Percentiles rank a stretch among this genome's conserved stretches.
These are phyloP conservation scores for Puccinia novopanici DNA, from an alignment of 1,284 basidiomycete species.

Conservation along the genomic window DNA sequence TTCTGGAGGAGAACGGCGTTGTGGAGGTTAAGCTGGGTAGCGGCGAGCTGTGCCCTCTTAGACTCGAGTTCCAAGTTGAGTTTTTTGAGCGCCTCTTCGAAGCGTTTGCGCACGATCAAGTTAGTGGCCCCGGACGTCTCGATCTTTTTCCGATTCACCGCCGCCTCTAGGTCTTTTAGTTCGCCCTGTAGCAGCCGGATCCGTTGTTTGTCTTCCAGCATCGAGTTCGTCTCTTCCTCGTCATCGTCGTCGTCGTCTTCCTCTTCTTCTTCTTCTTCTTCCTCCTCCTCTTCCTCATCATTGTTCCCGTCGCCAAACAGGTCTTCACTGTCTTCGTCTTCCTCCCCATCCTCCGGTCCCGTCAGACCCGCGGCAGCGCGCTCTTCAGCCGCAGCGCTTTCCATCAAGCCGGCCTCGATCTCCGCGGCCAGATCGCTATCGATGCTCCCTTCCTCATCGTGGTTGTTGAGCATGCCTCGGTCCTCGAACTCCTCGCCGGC, in stretches of 20 bases:
- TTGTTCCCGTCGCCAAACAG: conserved; percentile 55
- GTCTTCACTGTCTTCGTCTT: conserved; percentile 55
- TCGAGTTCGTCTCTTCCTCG: conserved; percentile 40
- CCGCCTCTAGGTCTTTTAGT: conserved; percentile 82
- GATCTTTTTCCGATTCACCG: conserved; percentile 78
- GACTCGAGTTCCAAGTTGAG: conserved; percentile 35
- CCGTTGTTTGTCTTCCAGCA: conserved; percentile 41
- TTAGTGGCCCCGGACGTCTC: conserved; percentile 86
- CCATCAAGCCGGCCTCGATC: conserved; percentile 55
- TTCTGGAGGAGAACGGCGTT: conserved; percentile 19
- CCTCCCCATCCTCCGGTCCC: conserved; percentile 53
- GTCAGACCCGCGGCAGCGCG: conserved; percentile 49
- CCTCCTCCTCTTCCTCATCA: conserved; percentile 6
- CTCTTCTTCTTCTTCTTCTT: conserved; percentile 55
- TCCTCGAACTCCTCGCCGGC: conserved; percentile 51
- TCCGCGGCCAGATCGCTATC: conserved; percentile 57
- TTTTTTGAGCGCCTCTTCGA: conserved; percentile 48
- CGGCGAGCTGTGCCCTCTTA: conserved; percentile 36
- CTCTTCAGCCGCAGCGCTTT: conserved; percentile 49
- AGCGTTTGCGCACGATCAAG: conserved; percentile 63
- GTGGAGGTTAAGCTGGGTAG: conserved; percentile 38
- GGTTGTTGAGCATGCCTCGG: conserved; percentile 55
- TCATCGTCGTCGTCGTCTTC: conserved; percentile 50
- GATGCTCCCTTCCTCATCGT: conserved; percentile 66
- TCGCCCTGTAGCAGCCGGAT: conserved; percentile 73